Conservation (phyloP, 1,284 basidiomycete genomes). For the Trichosporon coremiiforme region DNA sequence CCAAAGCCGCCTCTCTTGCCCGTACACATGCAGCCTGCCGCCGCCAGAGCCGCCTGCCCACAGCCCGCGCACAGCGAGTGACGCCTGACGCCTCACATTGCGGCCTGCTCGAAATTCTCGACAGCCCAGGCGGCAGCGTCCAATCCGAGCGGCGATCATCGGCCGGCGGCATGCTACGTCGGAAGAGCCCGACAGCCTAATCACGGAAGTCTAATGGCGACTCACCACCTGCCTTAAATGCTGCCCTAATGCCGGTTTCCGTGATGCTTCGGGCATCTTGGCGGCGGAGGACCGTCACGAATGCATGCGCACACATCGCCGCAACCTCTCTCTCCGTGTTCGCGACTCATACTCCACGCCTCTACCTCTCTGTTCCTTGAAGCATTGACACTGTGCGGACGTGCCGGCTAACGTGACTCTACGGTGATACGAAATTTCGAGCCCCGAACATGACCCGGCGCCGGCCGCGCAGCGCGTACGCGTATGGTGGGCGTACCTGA, state of each 20-base stretch:
- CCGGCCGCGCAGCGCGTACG: no score
- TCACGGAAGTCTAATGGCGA: constrained; percentile 9
- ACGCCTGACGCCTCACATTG: background rate
- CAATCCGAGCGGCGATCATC: constrained; percentile 7
- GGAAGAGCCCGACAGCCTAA: constrained; percentile 14
- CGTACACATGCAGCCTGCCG: background rate
- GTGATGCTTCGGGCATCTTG: background rate
- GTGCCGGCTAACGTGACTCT: background rate
- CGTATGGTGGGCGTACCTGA: background rate
- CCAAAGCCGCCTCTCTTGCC: constrained; percentile 16
- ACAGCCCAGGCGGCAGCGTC: constrained; percentile 1
- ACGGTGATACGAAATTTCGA: background rate
- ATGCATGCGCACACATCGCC: background rate
- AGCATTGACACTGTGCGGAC: background rate
- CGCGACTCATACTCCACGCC: background rate
- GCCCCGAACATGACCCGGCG: background rate
- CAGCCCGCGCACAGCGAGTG: no score
- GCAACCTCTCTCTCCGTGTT: background rate
- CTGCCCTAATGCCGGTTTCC: constrained; percentile 13
- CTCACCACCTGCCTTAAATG: constrained; percentile 1
- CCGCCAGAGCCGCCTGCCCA: constrained; percentile 11
- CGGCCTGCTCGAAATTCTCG: background rate
- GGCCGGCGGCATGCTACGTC: background rate
- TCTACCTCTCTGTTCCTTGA: background rate
- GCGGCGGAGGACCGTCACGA: background rate